Percentiles rank a stretch among this genome's conserved stretches.
phyloP scores from a whole-genome alignment of 257 asterid species.

The Solanum paucissectum region DNA sequence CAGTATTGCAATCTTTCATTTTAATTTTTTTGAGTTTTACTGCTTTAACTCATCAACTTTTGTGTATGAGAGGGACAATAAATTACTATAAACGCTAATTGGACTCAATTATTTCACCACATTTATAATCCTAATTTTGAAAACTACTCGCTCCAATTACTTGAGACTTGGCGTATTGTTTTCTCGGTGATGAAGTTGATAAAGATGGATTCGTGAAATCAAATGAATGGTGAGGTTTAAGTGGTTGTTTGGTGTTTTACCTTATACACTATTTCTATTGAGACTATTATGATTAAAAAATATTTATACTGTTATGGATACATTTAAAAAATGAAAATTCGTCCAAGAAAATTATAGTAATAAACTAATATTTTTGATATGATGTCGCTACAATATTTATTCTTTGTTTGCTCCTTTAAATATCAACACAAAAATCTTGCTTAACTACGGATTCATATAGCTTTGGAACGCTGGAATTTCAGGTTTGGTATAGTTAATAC shows the following conservation, averaged over 20 bases:
- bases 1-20: not conserved
- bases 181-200: not conserved
- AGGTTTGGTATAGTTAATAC: not conserved
- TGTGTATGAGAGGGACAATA: not conserved
- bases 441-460: not conserved
- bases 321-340: not conserved
- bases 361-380: not conserved
- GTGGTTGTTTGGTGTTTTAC: not conserved
- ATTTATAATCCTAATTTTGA: not conserved
- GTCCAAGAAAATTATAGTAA: not conserved
- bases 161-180: not conserved
- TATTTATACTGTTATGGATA: not conserved
- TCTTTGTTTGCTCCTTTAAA: not conserved
- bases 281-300: not conserved
- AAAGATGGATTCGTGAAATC: not conserved
- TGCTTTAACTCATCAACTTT: not conserved
- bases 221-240: not conserved
- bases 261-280: not conserved
- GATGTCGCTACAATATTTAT: not conserved
- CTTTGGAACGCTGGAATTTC: slow-evolving; percentile 13
- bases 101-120: not conserved
- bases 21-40: not conserved
- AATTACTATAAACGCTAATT: not conserved
- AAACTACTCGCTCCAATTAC: not conserved
- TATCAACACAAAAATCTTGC: not conserved